These are phyloP conservation scores for Candida tropicalis DNA, from an alignment of 1,139 yeast species.

Conservation along the genomic window DNA sequence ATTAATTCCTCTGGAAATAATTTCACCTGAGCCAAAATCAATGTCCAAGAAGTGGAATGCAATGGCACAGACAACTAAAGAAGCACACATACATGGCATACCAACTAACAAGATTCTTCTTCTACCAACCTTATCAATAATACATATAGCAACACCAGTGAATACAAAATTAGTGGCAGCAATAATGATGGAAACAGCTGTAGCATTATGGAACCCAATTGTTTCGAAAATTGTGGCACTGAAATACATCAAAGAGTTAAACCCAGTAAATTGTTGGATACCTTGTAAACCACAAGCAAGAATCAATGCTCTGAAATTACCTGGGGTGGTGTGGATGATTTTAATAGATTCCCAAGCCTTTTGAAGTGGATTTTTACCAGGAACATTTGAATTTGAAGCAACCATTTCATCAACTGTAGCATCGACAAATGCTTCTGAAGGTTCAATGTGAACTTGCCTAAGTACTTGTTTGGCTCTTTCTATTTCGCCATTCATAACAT, in stretches of 20 bases:
- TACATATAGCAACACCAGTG: conserved; percentile 78
- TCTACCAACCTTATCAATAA: conserved; percentile 86
- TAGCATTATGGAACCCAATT: conserved; percentile 82
- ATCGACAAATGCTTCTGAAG: conserved; percentile 58
- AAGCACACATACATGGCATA: conserved; percentile 75
- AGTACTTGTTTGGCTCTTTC: conserved; percentile 71
- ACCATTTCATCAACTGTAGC: conserved; percentile 62
- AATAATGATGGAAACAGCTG: conserved; percentile 90
- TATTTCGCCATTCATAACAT: conserved; percentile 67
- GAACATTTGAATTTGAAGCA: conserved; percentile 59
- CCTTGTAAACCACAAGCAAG: conserved; percentile 94
- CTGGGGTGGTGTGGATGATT: conserved; percentile 72
- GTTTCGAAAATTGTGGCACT: conserved; percentile 87
- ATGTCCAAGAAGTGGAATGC: conserved; percentile 84
- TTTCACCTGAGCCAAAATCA: conserved; percentile 51
- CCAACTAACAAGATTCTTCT: conserved; percentile 74
- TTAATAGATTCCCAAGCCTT: conserved; percentile 65
- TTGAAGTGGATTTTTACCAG: conserved; percentile 55
- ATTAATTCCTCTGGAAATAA: conserved; percentile 52
- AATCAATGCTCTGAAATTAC: conserved; percentile 83
- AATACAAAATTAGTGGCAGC: conserved; percentile 92
- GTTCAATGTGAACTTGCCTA: conserved; percentile 55
- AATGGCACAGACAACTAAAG: conserved; percentile 78
- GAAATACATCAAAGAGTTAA: conserved; percentile 93
- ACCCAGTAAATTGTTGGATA: conserved; percentile 93